Evolutionary conservation across 2,329 filamentous ascomycete genomes (phyloP).

Genomic region (Moelleriella libera): DNA sequence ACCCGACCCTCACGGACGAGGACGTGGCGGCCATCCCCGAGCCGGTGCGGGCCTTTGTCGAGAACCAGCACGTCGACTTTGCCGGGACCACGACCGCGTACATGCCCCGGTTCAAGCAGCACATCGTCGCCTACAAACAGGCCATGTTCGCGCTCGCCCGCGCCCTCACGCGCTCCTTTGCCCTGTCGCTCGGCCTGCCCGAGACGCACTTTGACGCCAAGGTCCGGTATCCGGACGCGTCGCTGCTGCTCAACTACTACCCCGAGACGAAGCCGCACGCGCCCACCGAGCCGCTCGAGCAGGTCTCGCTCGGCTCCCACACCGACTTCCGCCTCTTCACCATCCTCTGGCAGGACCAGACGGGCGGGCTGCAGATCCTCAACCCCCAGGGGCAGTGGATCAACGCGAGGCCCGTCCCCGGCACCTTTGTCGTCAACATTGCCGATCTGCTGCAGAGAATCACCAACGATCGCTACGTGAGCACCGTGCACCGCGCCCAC

Average conservation of each 20-base stretch:
- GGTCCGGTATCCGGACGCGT: constrained; percentile 33
- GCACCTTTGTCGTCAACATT: constrained; percentile 33
- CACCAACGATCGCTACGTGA: constrained; percentile 33
- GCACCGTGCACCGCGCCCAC: constrained; percentile 31
- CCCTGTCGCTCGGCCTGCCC: constrained; percentile 35
- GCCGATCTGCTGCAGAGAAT: constrained; percentile 35
- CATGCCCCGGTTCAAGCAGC: constrained; percentile 30
- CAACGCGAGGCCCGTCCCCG: constrained; percentile 21
- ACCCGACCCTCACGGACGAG: constrained; percentile 17
- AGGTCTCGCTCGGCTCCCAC: constrained; percentile 31
- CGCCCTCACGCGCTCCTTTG: constrained; percentile 35
- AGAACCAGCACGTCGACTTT: constrained; percentile 13
- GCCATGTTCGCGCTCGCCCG: constrained; percentile 34
- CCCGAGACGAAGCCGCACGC: constrained; percentile 9
- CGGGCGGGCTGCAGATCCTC: constrained; percentile 28
- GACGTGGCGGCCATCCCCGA: constrained; percentile 25
- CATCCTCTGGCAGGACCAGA: constrained; percentile 26
- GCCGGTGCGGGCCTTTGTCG: constrained; percentile 25
- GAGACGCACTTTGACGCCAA: constrained; percentile 41
- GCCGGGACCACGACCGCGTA: constrained; percentile 33
- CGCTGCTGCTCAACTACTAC: constrained; percentile 26
- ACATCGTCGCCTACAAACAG: constrained; percentile 30
- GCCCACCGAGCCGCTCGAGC: background rate
- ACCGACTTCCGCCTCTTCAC: constrained; percentile 40
- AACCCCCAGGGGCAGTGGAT: constrained; percentile 24